A percentile compares a stretch with the other conserved stretches of the same genome.
Evolutionary conservation across 345 rosid species (phyloP).

Genomic region (Populus deltoides): DNA sequence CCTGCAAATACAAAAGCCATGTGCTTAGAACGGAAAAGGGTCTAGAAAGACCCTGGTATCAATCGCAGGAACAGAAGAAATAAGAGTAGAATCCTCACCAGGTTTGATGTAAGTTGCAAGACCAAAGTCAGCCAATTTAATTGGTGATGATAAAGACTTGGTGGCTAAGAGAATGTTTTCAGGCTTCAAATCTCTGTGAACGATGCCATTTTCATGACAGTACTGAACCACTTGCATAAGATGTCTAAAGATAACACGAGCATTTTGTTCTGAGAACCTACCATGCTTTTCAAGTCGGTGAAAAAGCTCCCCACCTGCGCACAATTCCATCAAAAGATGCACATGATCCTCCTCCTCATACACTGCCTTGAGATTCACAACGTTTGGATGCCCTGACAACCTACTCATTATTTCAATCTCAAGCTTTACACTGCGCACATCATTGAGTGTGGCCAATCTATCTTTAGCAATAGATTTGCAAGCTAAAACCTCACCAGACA

Average conservation of each 20-base stretch:
- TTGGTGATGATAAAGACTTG: conserved; percentile 52
- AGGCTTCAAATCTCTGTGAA: conserved; percentile 68
- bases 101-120: conserved; percentile 61
- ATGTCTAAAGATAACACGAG: conserved; percentile 54
- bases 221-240: conserved; percentile 66
- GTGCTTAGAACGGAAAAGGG: conserved; percentile 10
- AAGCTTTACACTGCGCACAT: conserved; percentile 47
- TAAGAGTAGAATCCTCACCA: conserved; percentile 34
- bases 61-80: background rate
- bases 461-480: conserved; percentile 65
- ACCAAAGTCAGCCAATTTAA: conserved; percentile 75
- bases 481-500: conserved; percentile 56
- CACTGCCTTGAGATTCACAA: conserved; percentile 65
- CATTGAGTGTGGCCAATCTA: conserved; percentile 44
- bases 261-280: conserved; percentile 53
- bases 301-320: conserved; percentile 74
- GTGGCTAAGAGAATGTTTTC: conserved; percentile 68
- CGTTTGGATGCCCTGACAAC: conserved; percentile 55
- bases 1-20: conserved; percentile 37
- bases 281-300: conserved; percentile 59
- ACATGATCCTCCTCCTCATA: conserved; percentile 63
- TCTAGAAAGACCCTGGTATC: background rate
- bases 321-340: conserved; percentile 57
- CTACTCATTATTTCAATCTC: conserved; percentile 67
- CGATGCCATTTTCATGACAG: conserved; percentile 68